A percentile compares a stretch with the other conserved stretches of the same genome.
Conservation (phyloP, 208 protist genomes). For the Herpetomonas tarakana region DNA sequence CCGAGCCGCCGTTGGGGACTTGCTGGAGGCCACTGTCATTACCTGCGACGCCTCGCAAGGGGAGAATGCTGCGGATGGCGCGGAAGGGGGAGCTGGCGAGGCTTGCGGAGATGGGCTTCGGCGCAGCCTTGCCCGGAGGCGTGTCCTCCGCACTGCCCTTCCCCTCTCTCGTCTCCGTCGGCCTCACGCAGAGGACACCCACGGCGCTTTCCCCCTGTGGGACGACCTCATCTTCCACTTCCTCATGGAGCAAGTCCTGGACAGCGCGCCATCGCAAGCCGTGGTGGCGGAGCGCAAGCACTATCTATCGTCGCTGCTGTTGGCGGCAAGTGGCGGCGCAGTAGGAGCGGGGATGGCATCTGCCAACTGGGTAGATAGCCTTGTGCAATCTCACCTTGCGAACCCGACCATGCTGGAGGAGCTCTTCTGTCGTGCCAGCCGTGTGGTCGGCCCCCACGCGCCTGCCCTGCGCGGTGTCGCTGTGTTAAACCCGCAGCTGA, state of each 20-base stretch:
- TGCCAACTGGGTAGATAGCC: not conserved
- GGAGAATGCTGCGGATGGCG: not conserved
- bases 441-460: slow-evolving; percentile 56
- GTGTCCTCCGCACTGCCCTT: slow-evolving; percentile 46
- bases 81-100: not conserved
- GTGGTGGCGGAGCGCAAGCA: slow-evolving; percentile 13
- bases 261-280: slow-evolving; percentile 37
- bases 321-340: no score
- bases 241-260: slow-evolving; percentile 72
- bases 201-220: slow-evolving; percentile 5
- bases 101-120: slow-evolving; percentile 14
- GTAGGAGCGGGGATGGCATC: not conserved
- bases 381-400: slow-evolving; percentile 19
- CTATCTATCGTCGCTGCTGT: slow-evolving; percentile 14
- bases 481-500: slow-evolving; percentile 14
- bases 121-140: slow-evolving; percentile 29
- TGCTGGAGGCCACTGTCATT: slow-evolving; percentile 10
- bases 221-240: slow-evolving; percentile 62
- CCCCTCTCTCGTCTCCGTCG: slow-evolving; percentile 15
- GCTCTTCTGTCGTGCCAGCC: slow-evolving; percentile 49
- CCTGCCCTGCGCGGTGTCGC: slow-evolving; percentile 7
- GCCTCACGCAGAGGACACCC: not conserved
- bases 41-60: not conserved
- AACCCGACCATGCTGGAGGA: slow-evolving; percentile 19
- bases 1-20: not conserved